Evolutionary conservation across 331 rosid genomes (phyloP).

Genomic region (Spiraea crenata): DNA sequence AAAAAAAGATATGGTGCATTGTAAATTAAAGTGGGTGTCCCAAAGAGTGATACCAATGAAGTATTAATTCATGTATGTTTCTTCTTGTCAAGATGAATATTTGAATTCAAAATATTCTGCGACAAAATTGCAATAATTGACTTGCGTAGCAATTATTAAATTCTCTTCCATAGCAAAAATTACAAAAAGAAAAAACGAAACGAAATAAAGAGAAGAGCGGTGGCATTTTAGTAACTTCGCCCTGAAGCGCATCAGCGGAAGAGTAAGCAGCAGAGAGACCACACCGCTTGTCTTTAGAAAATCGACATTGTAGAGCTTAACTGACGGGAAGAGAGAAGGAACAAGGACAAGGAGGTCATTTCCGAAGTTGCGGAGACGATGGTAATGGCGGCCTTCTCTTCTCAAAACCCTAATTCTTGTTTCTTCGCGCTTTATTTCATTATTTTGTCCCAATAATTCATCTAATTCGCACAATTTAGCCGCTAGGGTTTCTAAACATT

Average conservation of each 20-base stretch:
- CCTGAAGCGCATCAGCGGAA: neutral
- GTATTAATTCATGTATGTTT: too few species aligned
- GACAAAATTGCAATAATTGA: too few species aligned
- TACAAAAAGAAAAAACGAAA: too few species aligned
- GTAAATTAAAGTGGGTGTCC: too few species aligned
- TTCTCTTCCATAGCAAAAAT: too few species aligned
- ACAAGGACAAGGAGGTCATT: neutral
- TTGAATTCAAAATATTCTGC: too few species aligned
- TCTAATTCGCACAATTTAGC: neutral
- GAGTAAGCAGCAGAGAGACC: neutral
- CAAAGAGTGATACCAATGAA: too few species aligned
- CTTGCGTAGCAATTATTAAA: too few species aligned
- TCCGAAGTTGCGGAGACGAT: conserved; percentile 1
- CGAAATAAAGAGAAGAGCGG: too few species aligned
- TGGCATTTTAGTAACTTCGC: neutral
- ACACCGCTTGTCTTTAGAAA: too few species aligned
- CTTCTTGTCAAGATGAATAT: too few species aligned
- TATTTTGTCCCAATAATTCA: neutral
- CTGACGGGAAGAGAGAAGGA: neutral
- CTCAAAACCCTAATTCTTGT: neutral
- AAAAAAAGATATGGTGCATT: too few species aligned
- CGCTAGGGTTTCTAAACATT: conserved; percentile 38
- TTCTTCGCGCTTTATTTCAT: neutral
- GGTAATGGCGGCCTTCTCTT: neutral
- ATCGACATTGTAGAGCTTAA: neutral